Conservation (phyloP, 345 rosid species). For the Salix brachista region DNA sequence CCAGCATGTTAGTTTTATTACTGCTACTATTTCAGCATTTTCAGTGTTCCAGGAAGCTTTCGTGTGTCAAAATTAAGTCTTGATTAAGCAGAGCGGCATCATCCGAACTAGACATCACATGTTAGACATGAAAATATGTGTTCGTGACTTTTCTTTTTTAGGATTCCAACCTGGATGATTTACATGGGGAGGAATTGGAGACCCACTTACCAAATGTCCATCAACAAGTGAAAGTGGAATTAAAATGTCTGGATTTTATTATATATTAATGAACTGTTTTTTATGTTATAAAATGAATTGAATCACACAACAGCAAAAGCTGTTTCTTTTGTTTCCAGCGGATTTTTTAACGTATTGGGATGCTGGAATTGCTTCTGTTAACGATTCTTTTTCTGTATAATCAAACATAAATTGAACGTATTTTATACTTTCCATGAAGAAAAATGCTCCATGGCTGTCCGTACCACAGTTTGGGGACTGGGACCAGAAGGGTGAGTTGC, state of each 20-base stretch:
- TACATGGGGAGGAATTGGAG: too few relatives aligned
- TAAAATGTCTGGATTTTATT: background rate
- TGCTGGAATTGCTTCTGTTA: too few relatives aligned
- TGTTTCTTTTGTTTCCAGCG: too few relatives aligned
- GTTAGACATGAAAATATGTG: too few relatives aligned
- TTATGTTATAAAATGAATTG: background rate
- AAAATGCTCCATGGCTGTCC: slow-evolving; percentile 77
- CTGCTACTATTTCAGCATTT: background rate
- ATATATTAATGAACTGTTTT: background rate
- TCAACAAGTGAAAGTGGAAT: background rate
- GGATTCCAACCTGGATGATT: too few relatives aligned
- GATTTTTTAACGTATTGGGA: background rate
- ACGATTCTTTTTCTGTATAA: background rate
- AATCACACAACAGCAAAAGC: too few relatives aligned
- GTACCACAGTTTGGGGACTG: slow-evolving; percentile 98
- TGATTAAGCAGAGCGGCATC: too few relatives aligned
- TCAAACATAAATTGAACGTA: background rate
- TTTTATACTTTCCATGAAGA: slow-evolving; percentile 26
- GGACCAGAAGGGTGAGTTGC: slow-evolving; percentile 87
- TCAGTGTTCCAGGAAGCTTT: background rate
- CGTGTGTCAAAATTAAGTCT: background rate
- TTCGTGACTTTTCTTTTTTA: too few relatives aligned
- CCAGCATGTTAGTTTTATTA: too few relatives aligned
- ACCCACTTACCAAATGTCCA: background rate
- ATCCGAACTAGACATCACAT: too few relatives aligned